phyloP scores from a whole-genome alignment of 2,329 filamentous ascomycete genomes.

The Chalara sp. region DNA sequence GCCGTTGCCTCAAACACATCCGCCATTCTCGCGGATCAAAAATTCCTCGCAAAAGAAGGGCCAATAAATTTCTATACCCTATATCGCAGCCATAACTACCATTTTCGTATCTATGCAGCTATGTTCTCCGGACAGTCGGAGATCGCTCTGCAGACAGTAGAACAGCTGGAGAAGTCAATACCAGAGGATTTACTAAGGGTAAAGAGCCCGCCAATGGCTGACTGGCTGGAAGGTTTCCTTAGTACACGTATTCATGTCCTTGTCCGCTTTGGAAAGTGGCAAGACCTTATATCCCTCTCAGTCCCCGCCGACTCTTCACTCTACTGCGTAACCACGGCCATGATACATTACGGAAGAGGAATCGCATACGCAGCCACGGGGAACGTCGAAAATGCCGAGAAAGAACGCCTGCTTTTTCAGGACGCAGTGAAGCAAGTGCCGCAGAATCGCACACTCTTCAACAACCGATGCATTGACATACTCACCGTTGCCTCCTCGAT shows the following conservation, averaged over 20 bases:
- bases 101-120: constrained; percentile 69
- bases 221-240: constrained; percentile 69
- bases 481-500: constrained; percentile 56
- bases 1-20: constrained; percentile 61
- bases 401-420: constrained; percentile 43
- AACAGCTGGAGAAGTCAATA: constrained; percentile 52
- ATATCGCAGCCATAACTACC: constrained; percentile 68
- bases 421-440: constrained; percentile 46
- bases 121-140: constrained; percentile 66
- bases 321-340: constrained; percentile 64
- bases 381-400: constrained; percentile 45
- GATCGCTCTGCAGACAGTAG: constrained; percentile 54
- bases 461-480: constrained; percentile 58
- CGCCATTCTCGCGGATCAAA: constrained; percentile 62
- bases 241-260: constrained; percentile 62
- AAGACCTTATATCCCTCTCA: constrained; percentile 50
- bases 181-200: constrained; percentile 58
- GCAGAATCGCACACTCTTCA: constrained; percentile 57
- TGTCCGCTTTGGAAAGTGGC: constrained; percentile 68
- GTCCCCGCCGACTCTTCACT: constrained; percentile 52
- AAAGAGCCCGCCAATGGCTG: constrained; percentile 66
- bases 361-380: constrained; percentile 57
- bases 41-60: constrained; percentile 52
- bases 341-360: constrained; percentile 61
- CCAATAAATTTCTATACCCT: constrained; percentile 68